Percentiles rank a stretch among this genome's conserved stretches.
Evolutionary conservation across 331 rosid species (phyloP).

Genomic region (Spiraea crenata): DNA sequence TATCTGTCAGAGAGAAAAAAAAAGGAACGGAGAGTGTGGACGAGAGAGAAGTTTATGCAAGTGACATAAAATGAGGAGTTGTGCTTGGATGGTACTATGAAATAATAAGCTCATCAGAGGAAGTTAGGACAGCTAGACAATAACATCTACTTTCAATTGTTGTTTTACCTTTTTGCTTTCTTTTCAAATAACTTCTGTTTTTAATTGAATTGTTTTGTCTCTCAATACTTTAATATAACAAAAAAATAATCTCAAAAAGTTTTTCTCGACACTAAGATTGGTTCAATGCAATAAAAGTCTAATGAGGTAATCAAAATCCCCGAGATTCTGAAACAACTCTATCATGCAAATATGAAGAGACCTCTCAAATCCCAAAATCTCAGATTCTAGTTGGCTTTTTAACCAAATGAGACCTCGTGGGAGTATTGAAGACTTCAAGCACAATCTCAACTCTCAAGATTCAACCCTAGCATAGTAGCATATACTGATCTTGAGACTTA

Average conservation of each 20-base stretch:
- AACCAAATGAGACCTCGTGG: slow-evolving; percentile 1
- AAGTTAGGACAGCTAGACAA: background rate
- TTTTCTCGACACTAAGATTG: no score
- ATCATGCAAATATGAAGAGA: no score
- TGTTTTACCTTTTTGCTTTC: background rate
- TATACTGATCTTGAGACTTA: no score
- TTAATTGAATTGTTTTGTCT: no score
- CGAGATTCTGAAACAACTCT: no score
- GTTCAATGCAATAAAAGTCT: no score
- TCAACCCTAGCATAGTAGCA: no score
- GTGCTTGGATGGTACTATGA: background rate
- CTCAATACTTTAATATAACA: no score
- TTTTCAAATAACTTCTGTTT: background rate
- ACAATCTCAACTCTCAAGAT: background rate
- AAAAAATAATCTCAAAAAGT: no score
- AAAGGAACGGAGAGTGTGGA: background rate
- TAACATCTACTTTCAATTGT: background rate
- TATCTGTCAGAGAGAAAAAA: slow-evolving; percentile 17
- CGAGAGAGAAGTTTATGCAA: background rate
- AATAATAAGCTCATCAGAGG: background rate
- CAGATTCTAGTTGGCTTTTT: background rate
- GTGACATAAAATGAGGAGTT: slow-evolving; percentile 19
- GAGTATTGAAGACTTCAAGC: background rate
- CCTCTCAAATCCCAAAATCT: background rate
- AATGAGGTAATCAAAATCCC: no score